Base-by-base conservation (phyloP, 345 rosid genomes). In the Gossypium longicalyx region DNA sequence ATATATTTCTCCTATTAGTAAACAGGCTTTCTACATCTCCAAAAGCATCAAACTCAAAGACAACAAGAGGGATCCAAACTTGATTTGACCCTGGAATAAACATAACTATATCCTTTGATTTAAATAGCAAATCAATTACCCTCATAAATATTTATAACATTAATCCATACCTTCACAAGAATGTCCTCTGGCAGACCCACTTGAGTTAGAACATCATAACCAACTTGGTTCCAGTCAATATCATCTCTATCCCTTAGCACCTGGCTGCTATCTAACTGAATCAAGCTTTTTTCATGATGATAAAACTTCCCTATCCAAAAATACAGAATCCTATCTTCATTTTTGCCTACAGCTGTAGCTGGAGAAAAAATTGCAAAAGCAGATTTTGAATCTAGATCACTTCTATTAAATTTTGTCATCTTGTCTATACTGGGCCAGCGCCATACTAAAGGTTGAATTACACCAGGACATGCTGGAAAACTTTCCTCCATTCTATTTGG, bases 221-320 rank as follows among this genome's bases (percentile, higher is more conserved):
- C 91, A 82, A 77, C 85, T 79, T 86, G 82, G 57, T 84, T 83
- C 92, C 91, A 86, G 82, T 89, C 89, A 84, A 76, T 78, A 74
- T 82, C 76, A 80, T 82, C 86, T 75, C 68, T 15, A 77, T 75
- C 79, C 67, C 73, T 87, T 53, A 75, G 60, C 11, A 19, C 77
- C 71, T 73, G 77, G 75, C 82, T 76, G 75, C 82, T 82, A 83
- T 81, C 85, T 80, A 87, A 78, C 77, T 78, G 78, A 74, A 78
- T 75, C 82, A 71, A 72, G 79, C 80, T 77, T 81, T 84, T 83
- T 16, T 81, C 86, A 34, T 45, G 61, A 80, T 73, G 44, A 77
- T 87, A 87, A 61, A 87, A 87, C 82, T 79, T 88, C 83, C 97
- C 98, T 78, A 91, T 75, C 98, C 98, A 94, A 78, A 94, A 76